phyloP scores from a whole-genome alignment of 805 yeast species.

The Candida fluviatilis region DNA sequence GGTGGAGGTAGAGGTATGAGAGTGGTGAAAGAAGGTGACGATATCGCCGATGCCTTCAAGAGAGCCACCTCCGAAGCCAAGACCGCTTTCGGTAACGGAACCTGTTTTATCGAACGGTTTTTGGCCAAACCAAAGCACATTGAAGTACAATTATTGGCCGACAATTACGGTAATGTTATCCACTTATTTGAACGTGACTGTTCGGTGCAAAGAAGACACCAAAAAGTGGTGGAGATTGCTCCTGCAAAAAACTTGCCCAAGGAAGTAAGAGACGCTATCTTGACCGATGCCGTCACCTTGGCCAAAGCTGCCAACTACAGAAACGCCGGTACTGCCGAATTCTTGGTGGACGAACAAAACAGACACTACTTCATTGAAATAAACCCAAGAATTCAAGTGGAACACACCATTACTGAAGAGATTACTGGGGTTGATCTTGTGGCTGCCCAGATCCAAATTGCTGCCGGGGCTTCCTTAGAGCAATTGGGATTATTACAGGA shows the following conservation, averaged over 20 bases:
- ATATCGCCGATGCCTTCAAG: conserved; percentile 82
- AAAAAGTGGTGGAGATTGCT: conserved; percentile 97
- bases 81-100: conserved; percentile 97
- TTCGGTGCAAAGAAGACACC: conserved; percentile 99
- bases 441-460: conserved; percentile 97
- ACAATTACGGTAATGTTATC: conserved; percentile 88
- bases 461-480: conserved; percentile 93
- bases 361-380: conserved; percentile 97
- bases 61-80: conserved; percentile 94
- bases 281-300: conserved; percentile 90
- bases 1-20: conserved; percentile 99
- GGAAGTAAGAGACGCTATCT: conserved; percentile 83
- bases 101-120: conserved; percentile 95
- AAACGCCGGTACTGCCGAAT: conserved; percentile 98
- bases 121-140: conserved; percentile 95
- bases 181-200: conserved; percentile 97
- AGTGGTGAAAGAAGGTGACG: conserved; percentile 96
- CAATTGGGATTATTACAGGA: conserved; percentile 93
- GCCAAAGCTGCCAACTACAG: conserved; percentile 86
- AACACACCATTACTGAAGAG: conserved; percentile 98
- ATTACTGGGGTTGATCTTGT: conserved; percentile 97
- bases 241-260: conserved; percentile 90
- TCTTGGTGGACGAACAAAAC: conserved; percentile 86
- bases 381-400: conserved; percentile 97
- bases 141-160: conserved; percentile 95